phyloP scores from a whole-genome alignment of 1,139 yeast genomes.

The Yarrowia galli region DNA sequence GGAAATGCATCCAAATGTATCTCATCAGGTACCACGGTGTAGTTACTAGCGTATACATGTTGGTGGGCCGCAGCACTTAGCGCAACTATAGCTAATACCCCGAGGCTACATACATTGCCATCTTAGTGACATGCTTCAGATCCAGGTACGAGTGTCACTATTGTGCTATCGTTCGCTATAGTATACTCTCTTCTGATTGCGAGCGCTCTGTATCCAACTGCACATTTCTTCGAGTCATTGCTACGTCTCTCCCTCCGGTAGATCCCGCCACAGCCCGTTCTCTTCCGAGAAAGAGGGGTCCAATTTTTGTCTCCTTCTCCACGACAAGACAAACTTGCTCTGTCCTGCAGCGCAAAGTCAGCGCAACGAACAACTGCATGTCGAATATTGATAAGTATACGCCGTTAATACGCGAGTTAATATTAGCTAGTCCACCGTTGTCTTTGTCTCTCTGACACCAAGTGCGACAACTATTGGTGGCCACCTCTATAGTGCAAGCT shows the following conservation, averaged over 20 bases:
- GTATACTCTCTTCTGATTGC: too few relatives aligned
- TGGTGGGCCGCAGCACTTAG: background rate
- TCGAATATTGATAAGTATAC: slow-evolving; percentile 1
- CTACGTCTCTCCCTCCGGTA: slow-evolving; percentile 1
- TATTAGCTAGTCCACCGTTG: background rate
- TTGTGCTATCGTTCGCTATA: too few relatives aligned
- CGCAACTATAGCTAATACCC: background rate
- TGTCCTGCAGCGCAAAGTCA: background rate
- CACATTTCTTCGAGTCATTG: background rate
- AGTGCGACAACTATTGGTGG: too few relatives aligned
- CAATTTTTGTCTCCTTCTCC: background rate
- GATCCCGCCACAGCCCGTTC: slow-evolving; percentile 4
- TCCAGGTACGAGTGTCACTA: background rate
- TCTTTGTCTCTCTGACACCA: background rate
- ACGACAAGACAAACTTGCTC: slow-evolving; percentile 6
- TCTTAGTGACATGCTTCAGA: background rate
- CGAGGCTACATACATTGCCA: background rate
- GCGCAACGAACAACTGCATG: background rate
- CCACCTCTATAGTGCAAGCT: background rate
- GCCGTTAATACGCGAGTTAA: slow-evolving; percentile 6
- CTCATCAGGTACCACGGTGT: slow-evolving; percentile 1
- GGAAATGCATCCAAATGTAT: slow-evolving; percentile 28
- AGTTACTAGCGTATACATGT: background rate
- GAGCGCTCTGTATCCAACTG: too few relatives aligned
- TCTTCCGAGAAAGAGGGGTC: slow-evolving; percentile 1